Evolutionary conservation across 371 early-diverging fungal species (phyloP), one percentile per base, ranked within the genome.

Genomic region (Rhizopus sp.): DNA sequence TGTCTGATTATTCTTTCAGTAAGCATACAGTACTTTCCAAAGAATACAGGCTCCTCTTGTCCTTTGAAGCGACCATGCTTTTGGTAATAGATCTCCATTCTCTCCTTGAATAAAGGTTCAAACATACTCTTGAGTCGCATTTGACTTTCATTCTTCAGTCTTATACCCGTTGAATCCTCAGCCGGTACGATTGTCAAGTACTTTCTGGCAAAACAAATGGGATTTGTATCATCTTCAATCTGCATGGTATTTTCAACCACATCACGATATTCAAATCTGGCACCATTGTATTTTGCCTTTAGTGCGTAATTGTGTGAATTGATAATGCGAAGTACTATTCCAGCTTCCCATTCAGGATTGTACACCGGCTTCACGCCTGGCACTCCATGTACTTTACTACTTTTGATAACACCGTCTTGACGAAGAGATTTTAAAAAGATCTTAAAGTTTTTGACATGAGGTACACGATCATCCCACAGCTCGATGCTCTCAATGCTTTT

Each of bases 381-480:
- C 12, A 85, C 80, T 45, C 70, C 63, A 47, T 66, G 44, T 13
- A 83, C 77, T 17, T 60, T 31, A 10, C 68, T 77, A 8, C 32
- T 34, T 0, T 57, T 41, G 6, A 85, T 52, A 3, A 70, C 13
- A 0, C 44, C 59, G 12, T 33, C 54, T 0, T 44, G 5, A 7
- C 32, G 37, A 34, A 82, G 54, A 3, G 44, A 39, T 31, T 63
- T 41, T 5, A 86, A 58, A 57, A 72, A 87, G 2, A 55, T 50
- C 33, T 69, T 67, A 60, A 87, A 85, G 8, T 54, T 40, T 23
- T 64, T 59, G 17, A 81, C 76, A 45, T 87, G 86, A 32, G 63
- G 58, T 1, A 52, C 29, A 5, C 87, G 80, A 55, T 87, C 87
- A 49, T 87, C 87, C 83, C 85, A 87, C 84, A 87, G 82, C 12